These are phyloP conservation scores for Fusarium xylarioides DNA, from an alignment of 2,329 filamentous ascomycete species.

Conservation along the genomic window DNA sequence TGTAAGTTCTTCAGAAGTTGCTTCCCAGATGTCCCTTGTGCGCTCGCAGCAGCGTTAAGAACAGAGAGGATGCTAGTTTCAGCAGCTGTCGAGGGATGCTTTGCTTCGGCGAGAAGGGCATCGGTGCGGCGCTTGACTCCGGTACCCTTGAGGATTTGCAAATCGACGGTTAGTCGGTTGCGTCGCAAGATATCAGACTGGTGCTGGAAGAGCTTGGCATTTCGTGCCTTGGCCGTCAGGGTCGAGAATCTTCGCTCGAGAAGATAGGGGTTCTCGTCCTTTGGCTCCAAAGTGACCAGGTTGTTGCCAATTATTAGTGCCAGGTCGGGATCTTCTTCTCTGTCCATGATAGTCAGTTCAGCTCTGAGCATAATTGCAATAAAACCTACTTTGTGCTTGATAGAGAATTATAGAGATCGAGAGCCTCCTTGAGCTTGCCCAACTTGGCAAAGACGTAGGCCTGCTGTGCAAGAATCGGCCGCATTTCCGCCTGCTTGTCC, in stretches of 20 bases:
- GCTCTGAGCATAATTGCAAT: not conserved
- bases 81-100: conserved; percentile 43
- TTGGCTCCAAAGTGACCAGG: conserved; percentile 52
- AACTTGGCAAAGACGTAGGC: conserved; percentile 75
- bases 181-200: conserved; percentile 66
- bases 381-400: conserved; percentile 66
- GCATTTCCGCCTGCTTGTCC: conserved; percentile 77
- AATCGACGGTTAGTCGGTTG: conserved; percentile 71
- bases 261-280: conserved; percentile 70
- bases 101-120: conserved; percentile 47
- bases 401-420: conserved; percentile 68
- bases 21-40: conserved; percentile 70
- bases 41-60: conserved; percentile 76
- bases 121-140: conserved; percentile 65
- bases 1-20: conserved; percentile 75
- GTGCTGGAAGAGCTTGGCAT: conserved; percentile 76
- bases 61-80: conserved; percentile 57
- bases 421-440: conserved; percentile 73
- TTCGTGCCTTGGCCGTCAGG: conserved; percentile 60
- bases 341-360: conserved; percentile 46
- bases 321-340: conserved; percentile 73
- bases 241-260: conserved; percentile 69
- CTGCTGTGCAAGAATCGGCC: conserved; percentile 80
- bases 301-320: conserved; percentile 75
- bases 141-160: conserved; percentile 73